Percentiles rank a stretch among this genome's conserved stretches.
These are phyloP conservation scores for Ormosia emarginata DNA, from an alignment of 306 rosid genomes.

Conservation along the genomic window DNA sequence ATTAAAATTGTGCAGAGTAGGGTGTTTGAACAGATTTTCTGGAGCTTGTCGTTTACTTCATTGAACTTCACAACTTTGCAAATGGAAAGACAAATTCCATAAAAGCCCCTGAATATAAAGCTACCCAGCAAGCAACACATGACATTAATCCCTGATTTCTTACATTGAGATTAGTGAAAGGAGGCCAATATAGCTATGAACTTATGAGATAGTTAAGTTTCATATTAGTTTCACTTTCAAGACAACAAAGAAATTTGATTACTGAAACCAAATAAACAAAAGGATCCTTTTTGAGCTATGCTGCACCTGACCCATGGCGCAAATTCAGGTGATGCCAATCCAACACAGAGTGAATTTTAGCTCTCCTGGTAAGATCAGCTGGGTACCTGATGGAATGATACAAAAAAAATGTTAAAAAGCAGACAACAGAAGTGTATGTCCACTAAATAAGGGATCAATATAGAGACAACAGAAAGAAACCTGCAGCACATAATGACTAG, in stretches of 20 bases:
- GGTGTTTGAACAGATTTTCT: conserved; percentile 6
- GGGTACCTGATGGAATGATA: conserved; percentile 66
- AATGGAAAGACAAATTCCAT: not conserved
- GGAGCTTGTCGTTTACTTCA: not conserved
- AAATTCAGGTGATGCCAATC: conserved; percentile 90
- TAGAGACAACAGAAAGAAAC: not conserved
- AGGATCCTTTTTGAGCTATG: not conserved
- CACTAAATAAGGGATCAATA: not conserved
- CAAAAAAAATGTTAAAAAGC: not conserved
- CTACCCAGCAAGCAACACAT: not conserved
- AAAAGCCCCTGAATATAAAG: not conserved
- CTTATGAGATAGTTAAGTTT: not conserved
- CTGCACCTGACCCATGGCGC: conserved; percentile 74
- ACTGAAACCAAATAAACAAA: conserved; percentile 8
- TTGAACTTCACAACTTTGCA: not conserved
- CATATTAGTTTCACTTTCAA: not conserved
- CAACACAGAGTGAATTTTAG: conserved; percentile 72
- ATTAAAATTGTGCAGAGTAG: not conserved
- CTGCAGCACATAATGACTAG: not conserved
- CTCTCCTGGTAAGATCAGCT: conserved; percentile 76
- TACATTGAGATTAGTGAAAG: not conserved
- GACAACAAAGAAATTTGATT: not conserved
- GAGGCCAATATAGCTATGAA: not conserved
- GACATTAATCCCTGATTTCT: not conserved
- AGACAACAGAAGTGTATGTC: conserved; percentile 1